Conservation (phyloP, 495 filamentous ascomycete genomes). For the Viridothelium virens region DNA sequence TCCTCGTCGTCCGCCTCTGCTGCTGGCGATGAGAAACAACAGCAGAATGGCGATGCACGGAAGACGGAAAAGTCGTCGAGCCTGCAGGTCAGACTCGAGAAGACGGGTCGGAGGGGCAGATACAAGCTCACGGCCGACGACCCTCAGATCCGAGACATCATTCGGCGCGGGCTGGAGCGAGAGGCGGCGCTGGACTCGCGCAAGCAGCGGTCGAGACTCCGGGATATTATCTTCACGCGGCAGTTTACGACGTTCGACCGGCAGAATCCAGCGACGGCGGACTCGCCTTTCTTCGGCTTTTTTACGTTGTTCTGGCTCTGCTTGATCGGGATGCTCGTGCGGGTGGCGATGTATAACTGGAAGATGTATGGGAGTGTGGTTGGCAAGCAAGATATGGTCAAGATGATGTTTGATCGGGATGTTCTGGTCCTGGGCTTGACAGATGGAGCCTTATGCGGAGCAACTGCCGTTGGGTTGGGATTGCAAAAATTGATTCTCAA, state of each 20-base stretch:
- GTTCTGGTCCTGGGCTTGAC: constrained; percentile 55
- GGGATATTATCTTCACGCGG: constrained; percentile 60
- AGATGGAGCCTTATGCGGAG: constrained; percentile 58
- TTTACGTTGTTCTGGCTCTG: constrained; percentile 70
- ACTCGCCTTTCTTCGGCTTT: constrained; percentile 64
- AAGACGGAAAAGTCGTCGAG: constrained; percentile 26
- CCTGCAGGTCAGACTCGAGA: constrained; percentile 43
- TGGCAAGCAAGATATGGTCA: constrained; percentile 59
- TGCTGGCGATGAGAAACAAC: background rate
- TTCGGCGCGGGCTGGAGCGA: constrained; percentile 41
- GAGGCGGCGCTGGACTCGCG: constrained; percentile 34
- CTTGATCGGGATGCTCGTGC: constrained; percentile 53
- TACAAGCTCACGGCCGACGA: constrained; percentile 53
- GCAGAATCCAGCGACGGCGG: constrained; percentile 48
- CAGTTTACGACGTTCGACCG: constrained; percentile 65
- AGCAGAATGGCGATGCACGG: background rate
- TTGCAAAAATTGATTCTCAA: constrained; percentile 50
- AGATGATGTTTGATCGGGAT: constrained; percentile 58
- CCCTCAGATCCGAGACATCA: constrained; percentile 46
- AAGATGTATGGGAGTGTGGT: constrained; percentile 52
- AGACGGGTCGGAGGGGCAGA: constrained; percentile 38
- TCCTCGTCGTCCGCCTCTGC: too few relatives aligned
- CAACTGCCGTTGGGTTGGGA: constrained; percentile 50
- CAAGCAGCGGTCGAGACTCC: constrained; percentile 45
- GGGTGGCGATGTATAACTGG: constrained; percentile 59